Percentiles rank a stretch among this genome's conserved stretches.
phyloP scores from a whole-genome alignment of 2,329 filamentous ascomycete genomes.

The Lithohypha guttulata region DNA sequence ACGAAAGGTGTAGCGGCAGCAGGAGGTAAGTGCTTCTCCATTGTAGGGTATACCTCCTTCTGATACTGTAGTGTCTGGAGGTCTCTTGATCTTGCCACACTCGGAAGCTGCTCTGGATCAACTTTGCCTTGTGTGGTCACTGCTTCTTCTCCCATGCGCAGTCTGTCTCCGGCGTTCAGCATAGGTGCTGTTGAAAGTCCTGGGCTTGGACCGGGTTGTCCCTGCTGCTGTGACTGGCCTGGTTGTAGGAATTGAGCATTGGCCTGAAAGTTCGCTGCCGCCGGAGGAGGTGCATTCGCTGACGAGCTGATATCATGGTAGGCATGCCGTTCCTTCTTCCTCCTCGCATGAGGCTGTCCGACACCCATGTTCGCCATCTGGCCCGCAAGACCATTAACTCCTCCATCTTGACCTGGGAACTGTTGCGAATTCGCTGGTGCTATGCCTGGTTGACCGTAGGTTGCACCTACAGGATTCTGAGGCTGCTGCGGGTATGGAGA shows the following conservation, averaged over 20 bases:
- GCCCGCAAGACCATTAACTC: constrained; percentile 33
- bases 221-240: constrained; percentile 23
- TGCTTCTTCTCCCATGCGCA: constrained; percentile 39
- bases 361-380: constrained; percentile 73
- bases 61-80: constrained; percentile 72
- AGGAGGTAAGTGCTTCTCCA: constrained; percentile 85
- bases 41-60: constrained; percentile 82
- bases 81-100: constrained; percentile 77
- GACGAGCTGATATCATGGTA: constrained; percentile 71
- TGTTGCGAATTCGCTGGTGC: constrained; percentile 10
- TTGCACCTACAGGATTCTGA: constrained; percentile 11
- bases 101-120: constrained; percentile 85
- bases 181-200: constrained; percentile 8
- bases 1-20: constrained; percentile 82
- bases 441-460: constrained; percentile 12
- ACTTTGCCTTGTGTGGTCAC: constrained; percentile 63
- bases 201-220: constrained; percentile 21
- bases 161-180: constrained; percentile 17
- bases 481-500: constrained; percentile 12
- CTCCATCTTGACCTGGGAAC: constrained; percentile 6
- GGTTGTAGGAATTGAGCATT: constrained; percentile 22
- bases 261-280: constrained; percentile 25
- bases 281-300: constrained; percentile 53
- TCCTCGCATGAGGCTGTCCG: constrained; percentile 43
- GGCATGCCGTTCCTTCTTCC: constrained; percentile 93